A percentile compares a stretch with the other conserved stretches of the same genome.
Conservation (phyloP, 2,329 filamentous ascomycete genomes). For the Aspergillus sp. region DNA sequence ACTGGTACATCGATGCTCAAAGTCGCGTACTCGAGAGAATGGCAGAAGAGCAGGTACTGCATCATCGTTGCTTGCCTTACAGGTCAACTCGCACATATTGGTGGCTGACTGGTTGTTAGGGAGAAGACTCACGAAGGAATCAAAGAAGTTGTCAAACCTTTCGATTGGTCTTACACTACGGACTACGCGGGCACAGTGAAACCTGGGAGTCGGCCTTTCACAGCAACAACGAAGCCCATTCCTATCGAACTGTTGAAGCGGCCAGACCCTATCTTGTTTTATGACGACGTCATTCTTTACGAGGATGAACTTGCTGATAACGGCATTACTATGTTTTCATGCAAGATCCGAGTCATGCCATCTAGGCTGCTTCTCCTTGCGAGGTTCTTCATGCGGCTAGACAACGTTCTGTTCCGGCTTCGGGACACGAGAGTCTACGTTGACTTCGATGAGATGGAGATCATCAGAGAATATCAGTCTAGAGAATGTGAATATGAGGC, state of each 20-base stretch:
- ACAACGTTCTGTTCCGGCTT: slow-evolving; percentile 83
- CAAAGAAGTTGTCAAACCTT: slow-evolving; percentile 90
- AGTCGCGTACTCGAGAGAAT: slow-evolving; percentile 88
- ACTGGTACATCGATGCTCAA: slow-evolving; percentile 87
- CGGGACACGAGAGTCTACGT: slow-evolving; percentile 90
- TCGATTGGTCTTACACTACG: slow-evolving; percentile 97
- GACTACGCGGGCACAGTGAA: slow-evolving; percentile 74
- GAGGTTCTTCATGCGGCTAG: slow-evolving; percentile 88
- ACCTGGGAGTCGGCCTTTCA: slow-evolving; percentile 41
- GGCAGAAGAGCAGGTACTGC: slow-evolving; percentile 67
- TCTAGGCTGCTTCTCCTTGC: slow-evolving; percentile 80
- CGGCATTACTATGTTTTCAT: slow-evolving; percentile 84
- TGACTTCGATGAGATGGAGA: slow-evolving; percentile 76
- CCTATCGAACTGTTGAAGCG: slow-evolving; percentile 83
- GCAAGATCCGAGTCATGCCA: slow-evolving; percentile 92
- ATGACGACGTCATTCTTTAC: slow-evolving; percentile 93
- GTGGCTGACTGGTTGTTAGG: slow-evolving; percentile 54
- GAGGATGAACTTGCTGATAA: slow-evolving; percentile 98
- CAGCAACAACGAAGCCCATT: slow-evolving; percentile 60
- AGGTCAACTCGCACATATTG: neutral
- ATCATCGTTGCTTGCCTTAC: slow-evolving; percentile 18
- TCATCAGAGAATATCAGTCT: slow-evolving; percentile 88
- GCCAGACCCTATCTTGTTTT: slow-evolving; percentile 92
- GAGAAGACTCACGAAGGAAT: slow-evolving; percentile 81
- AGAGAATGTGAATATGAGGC: slow-evolving; percentile 79